These are phyloP conservation scores for Ligustrum vulgare DNA, from an alignment of 257 asterid genomes.

Conservation along the genomic window DNA sequence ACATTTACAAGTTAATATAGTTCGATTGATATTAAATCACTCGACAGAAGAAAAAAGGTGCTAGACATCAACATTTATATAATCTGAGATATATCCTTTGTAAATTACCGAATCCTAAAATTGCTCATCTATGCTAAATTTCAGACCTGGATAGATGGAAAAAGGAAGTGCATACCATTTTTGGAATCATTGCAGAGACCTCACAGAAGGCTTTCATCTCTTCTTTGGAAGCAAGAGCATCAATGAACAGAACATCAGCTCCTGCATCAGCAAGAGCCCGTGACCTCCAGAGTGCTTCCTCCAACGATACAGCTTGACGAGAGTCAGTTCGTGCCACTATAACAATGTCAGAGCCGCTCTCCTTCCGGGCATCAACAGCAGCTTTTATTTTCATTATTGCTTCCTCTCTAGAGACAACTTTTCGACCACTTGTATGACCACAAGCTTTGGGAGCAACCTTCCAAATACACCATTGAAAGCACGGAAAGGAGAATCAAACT, in stretches of 20 bases:
- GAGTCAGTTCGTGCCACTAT: conserved; percentile 97
- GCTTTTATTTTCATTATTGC: conserved; percentile 80
- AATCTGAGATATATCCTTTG: background rate
- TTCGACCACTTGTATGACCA: conserved; percentile 90
- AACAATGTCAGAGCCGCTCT: conserved; percentile 89
- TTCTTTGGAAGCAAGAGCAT: conserved; percentile 88
- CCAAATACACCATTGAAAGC: conserved; percentile 19
- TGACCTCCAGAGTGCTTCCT: conserved; percentile 88
- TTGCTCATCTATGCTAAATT: background rate
- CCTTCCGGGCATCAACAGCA: conserved; percentile 89
- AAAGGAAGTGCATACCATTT: conserved; percentile 55
- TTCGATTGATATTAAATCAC: background rate
- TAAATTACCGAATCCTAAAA: background rate
- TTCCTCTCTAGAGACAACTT: conserved; percentile 87
- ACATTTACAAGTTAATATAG: background rate
- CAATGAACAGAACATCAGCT: conserved; percentile 90
- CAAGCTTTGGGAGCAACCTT: conserved; percentile 97
- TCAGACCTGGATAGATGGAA: background rate
- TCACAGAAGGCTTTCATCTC: conserved; percentile 90
- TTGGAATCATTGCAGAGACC: conserved; percentile 74
- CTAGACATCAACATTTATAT: background rate
- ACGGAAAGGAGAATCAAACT: conserved; percentile 11
- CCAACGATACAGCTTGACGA: conserved; percentile 85
- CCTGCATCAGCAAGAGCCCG: conserved; percentile 90
- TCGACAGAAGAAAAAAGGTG: background rate